These are phyloP conservation scores for Debaryomyces sp. DNA, from an alignment of 1,139 yeast species.

Conservation along the genomic window DNA sequence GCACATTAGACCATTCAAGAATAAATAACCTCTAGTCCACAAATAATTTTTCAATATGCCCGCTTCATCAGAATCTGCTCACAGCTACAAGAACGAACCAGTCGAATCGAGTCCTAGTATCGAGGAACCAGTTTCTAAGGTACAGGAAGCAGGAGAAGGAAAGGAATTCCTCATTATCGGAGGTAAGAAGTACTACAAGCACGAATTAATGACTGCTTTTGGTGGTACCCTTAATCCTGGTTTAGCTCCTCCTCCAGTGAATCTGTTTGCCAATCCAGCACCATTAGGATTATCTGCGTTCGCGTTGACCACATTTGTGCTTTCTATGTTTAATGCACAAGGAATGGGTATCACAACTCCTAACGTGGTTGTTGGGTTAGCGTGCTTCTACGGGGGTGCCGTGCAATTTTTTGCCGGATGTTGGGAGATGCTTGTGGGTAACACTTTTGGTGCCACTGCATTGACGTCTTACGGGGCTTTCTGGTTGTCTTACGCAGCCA, in stretches of 20 bases:
- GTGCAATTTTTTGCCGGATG: slow-evolving; percentile 53
- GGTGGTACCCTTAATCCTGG: slow-evolving; percentile 44
- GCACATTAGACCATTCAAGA: not conserved
- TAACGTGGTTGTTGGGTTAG: slow-evolving; percentile 45
- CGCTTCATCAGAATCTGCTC: not conserved
- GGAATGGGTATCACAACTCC: slow-evolving; percentile 43
- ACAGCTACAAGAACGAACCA: not conserved
- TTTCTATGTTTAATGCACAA: slow-evolving; percentile 44
- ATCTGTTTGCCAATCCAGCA: slow-evolving; percentile 57
- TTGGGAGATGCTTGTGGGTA: slow-evolving; percentile 49
- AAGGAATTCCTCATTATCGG: slow-evolving; percentile 30
- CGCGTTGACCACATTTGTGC: slow-evolving; percentile 51
- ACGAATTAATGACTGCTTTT: slow-evolving; percentile 34
- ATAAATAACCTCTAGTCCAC: not conserved
- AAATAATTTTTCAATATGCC: not conserved
- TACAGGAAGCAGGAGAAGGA: slow-evolving; percentile 21
- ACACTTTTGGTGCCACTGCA: slow-evolving; percentile 47
- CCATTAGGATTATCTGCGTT: slow-evolving; percentile 64
- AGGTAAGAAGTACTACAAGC: slow-evolving; percentile 25
- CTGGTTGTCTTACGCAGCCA: slow-evolving; percentile 45
- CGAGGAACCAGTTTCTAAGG: slow-evolving; percentile 1
- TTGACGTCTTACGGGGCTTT: slow-evolving; percentile 46
- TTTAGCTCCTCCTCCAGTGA: slow-evolving; percentile 35
- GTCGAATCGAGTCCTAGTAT: not conserved
- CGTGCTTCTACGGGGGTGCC: slow-evolving; percentile 49